Evolutionary conservation across 208 protist species (phyloP), one percentile per base, ranked within the genome.

Genomic region (Herpetomonas muscarum): DNA sequence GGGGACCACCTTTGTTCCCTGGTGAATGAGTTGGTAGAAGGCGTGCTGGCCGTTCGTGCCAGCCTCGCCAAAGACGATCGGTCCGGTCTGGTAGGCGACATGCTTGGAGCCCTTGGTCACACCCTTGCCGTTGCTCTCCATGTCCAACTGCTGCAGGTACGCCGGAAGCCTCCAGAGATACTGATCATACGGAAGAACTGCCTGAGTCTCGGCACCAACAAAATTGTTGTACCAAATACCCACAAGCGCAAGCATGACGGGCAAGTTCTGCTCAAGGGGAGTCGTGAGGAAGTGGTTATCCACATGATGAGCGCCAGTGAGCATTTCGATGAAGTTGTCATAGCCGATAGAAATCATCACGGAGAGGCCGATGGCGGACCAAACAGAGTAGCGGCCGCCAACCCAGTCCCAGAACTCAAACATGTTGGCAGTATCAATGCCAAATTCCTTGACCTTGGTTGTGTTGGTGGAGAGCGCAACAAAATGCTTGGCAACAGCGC

Each of bases 321-420:
- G 70, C 15, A 99, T 77, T 59, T 97, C 82, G 9, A 96, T 76
- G 73, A 98, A 99, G 54, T 92, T 87, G 26, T 98, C 91, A 26
- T 95, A 94, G 29, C 97, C 97, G 57, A 98, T 88, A 24, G 87
- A 93, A 1, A 98, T 69, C 62, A 96, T 95, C 47, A 98, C 95
- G 10, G 94, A 85, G 17, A 98, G 60, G 29, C 97, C 97, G 62
- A 99, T 98, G 29, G 97, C 96, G 37, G 79, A 95, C 97, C 97
- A 99, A 12, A 99, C 76, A 9, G 95, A 98, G 77, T 98, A 99
- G 29, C 97, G 85, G 32, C 97, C 97, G 51, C 97, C 97, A 63
- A 99, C 97, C 97, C 97, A 98, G 70, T 99, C 97, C 94, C 96
- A 98, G 75, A 99, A 99, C 47, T 81, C 92, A 74, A 98, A 99